Base-by-base conservation (phyloP, 129 eudicot genomes). In the Flaveria linearis region DNA sequence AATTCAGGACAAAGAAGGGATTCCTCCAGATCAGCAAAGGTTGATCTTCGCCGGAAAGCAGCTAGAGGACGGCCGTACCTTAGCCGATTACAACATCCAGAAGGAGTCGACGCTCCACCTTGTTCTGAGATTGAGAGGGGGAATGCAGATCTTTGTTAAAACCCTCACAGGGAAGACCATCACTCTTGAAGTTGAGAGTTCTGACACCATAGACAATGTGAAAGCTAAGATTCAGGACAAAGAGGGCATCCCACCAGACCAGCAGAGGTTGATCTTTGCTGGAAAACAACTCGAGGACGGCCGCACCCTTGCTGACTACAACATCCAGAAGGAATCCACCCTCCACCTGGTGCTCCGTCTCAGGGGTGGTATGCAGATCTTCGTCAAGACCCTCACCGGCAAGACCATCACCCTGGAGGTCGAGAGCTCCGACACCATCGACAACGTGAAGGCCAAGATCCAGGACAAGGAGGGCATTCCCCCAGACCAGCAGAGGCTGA, bases 1-100 rank as follows among this genome's bases (percentile, higher is more conserved):
- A 49, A 86, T 86, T 23, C 87, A 84, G 2, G 88, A 82, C 69
- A 84, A 87, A 74, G 86, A 84, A 51, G 87, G 85, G 0, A 78
- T 78, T 14, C 82, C 82, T 0, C 76, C 76, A 46, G 76, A 71
- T 42, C 76, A 69, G 15, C 82, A 78, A 8, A 45, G 76, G 12
- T 28, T 78, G 50, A 69, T 78, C 62, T 78, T 78, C 0, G 82
- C 76, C 9, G 82, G 76, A 1, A 71, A 78, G 2, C 76, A 78
- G 25, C 53, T 78, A 0, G 82, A 78, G 1, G 76, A 78, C 17
- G 82, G 76, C 2, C 26, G 76, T 1, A 78, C 82, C 0, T n/a
- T 78, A 1, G 82, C 76, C 0, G 76, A 78, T 8, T 78, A 78
- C 64, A 69, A 78, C 53, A 78, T 78, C 43, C 82, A 78, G 7